Evolutionary conservation across 2,329 filamentous ascomycete genomes (phyloP).

Genomic region (Colletotrichum karsti): DNA sequence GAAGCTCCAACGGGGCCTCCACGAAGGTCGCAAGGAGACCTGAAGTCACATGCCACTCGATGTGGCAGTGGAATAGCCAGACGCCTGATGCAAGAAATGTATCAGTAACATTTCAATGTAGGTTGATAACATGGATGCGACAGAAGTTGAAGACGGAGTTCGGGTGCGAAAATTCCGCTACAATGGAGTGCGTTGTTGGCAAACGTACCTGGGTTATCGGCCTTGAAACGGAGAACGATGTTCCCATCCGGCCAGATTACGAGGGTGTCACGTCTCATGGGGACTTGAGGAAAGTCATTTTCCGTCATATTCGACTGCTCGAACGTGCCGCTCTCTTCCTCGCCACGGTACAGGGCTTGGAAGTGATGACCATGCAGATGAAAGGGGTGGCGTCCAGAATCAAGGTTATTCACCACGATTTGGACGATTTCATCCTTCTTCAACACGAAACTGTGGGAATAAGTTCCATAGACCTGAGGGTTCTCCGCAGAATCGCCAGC

Average conservation of each 20-base stretch:
- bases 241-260: slow-evolving; percentile 72
- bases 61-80: slow-evolving; percentile 61
- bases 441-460: slow-evolving; percentile 74
- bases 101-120: too few species aligned
- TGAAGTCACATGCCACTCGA: slow-evolving; percentile 62
- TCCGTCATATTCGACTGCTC: slow-evolving; percentile 53
- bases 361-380: slow-evolving; percentile 83
- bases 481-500: slow-evolving; percentile 67
- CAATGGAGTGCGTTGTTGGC: too few species aligned
- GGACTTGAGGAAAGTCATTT: slow-evolving; percentile 58
- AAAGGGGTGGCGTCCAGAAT: slow-evolving; percentile 77
- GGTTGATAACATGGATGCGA: neutral
- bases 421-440: slow-evolving; percentile 75
- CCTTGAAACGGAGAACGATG: slow-evolving; percentile 72
- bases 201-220: slow-evolving; percentile 74
- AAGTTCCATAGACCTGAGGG: slow-evolving; percentile 70
- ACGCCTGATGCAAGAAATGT: slow-evolving; percentile 39
- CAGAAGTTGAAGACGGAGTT: slow-evolving; percentile 32
- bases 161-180: too few species aligned
- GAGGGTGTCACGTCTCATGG: slow-evolving; percentile 75
- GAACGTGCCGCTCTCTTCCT: slow-evolving; percentile 65
- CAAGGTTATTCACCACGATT: slow-evolving; percentile 80
- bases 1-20: slow-evolving; percentile 50
- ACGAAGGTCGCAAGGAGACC: slow-evolving; percentile 53
- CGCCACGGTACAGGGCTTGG: slow-evolving; percentile 70